Evolutionary conservation across 1,139 yeast species (phyloP), one percentile per base, ranked within the genome.

Genomic region (Hansenula lynferdii): DNA sequence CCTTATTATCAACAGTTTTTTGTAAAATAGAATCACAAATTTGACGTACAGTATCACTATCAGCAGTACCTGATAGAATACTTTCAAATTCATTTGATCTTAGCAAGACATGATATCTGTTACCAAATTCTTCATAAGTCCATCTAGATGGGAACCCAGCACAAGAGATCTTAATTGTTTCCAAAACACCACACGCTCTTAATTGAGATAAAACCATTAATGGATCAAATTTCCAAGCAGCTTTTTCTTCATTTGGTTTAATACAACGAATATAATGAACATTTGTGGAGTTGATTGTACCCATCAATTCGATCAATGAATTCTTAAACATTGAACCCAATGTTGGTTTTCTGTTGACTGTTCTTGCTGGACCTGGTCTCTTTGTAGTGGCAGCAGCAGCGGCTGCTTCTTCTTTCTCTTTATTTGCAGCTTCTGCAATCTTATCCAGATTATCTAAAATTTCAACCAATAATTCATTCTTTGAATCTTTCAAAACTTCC

Each of bases 71-170:
- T 38, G 73, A 67, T 64, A 81, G 70, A 18, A 81, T 76, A 44
- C 70, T 69, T 31, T 77, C 72, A 83, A 95, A 85, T 46, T 77
- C 74, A 21, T 69, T 66, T 1, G 96, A 82, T 32, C 80, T 79
- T 34, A 86, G 77, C 44, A 92, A 72, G 53, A 90, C 77, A 57
- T 86, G 94, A 61, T 89, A 92, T 54, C 97, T 77, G 47, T 81
- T 79, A 30, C 92, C 96, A 68, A 92, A 92, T 58, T 92, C 98
- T 40, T 83, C 90, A 58, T 87, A 92, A 1, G 96, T 77, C 94
- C 97, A 89, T 58, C 97, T 75, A 0, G 97, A 84, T 24, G 98
- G 98, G 73, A 89, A 92, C 28, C 98, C 98, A 36, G 96, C 97
- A 65, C 97, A 90, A 9, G 97, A 90, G 38, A 92, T 92, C 54